These are phyloP conservation scores for Acer yangbiense DNA, from an alignment of 345 rosid genomes.

Conservation along the genomic window DNA sequence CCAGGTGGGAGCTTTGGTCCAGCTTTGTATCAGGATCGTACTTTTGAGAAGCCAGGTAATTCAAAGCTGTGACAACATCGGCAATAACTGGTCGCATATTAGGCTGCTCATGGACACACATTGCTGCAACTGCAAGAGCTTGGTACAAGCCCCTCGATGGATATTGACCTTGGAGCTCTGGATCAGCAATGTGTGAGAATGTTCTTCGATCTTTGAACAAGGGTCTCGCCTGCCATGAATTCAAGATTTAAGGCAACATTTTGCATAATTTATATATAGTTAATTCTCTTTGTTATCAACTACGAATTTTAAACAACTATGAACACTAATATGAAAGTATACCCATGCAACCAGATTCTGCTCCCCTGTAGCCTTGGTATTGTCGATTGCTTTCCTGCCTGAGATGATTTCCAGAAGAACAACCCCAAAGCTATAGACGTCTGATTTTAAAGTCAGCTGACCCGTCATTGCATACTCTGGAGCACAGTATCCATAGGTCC, in stretches of 20 bases:
- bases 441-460: conserved; percentile 81
- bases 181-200: conserved; percentile 86
- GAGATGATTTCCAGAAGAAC: conserved; percentile 90
- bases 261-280: background rate
- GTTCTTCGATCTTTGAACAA: conserved; percentile 76
- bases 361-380: conserved; percentile 63
- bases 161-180: conserved; percentile 76
- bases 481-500: conserved; percentile 91
- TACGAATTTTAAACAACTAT: background rate
- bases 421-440: conserved; percentile 84
- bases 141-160: conserved; percentile 84
- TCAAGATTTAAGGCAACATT: background rate
- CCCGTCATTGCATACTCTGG: conserved; percentile 98
- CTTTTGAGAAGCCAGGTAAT: conserved; percentile 80
- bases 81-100: conserved; percentile 78
- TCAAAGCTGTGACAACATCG: conserved; percentile 87
- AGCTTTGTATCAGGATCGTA: conserved; percentile 52
- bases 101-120: conserved; percentile 94
- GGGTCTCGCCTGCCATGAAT: conserved; percentile 72
- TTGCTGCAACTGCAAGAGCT: conserved; percentile 92
- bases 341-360: conserved; percentile 93
- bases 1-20: conserved; percentile 40
- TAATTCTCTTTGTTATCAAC: too few species aligned
- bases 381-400: conserved; percentile 85
- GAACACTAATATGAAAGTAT: background rate